A percentile compares a stretch with the other conserved stretches of the same genome.
These are phyloP conservation scores for Rhodotorula sp. DNA, from an alignment of 1,284 basidiomycete species.

Conservation along the genomic window DNA sequence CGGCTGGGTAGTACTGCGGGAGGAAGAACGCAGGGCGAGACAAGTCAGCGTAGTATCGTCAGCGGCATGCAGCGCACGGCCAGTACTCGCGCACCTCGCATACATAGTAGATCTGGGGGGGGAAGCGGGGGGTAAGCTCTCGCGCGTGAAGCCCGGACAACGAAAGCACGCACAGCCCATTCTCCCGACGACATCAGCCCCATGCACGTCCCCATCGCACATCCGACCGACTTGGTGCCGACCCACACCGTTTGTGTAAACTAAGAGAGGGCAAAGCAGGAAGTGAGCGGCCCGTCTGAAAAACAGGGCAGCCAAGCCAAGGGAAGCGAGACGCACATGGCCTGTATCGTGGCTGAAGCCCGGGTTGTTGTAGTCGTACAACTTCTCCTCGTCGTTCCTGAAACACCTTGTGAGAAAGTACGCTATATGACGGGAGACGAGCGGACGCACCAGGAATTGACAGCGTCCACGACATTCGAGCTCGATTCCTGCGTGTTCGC, in stretches of 20 bases:
- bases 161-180: slow-evolving; percentile 1
- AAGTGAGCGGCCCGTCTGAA: no score
- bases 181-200: background rate
- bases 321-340: background rate
- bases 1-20: slow-evolving; percentile 1
- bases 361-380: slow-evolving; percentile 24
- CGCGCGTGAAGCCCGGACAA: no score
- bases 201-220: slow-evolving; percentile 8
- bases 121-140: no score
- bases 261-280: background rate
- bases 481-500: background rate
- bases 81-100: background rate
- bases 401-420: background rate
- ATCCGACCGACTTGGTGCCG: slow-evolving; percentile 13
- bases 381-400: slow-evolving; percentile 26
- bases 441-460: slow-evolving; percentile 12
- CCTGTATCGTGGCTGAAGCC: slow-evolving; percentile 27
- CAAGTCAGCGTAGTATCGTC: background rate
- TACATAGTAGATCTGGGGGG: background rate
- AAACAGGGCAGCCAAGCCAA: no score
- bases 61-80: no score
- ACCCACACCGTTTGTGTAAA: slow-evolving; percentile 19
- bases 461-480: background rate
- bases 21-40: background rate
- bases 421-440: background rate